These are phyloP conservation scores for Populus hybrid DNA, from an alignment of 441 rosid species.

Conservation along the genomic window DNA sequence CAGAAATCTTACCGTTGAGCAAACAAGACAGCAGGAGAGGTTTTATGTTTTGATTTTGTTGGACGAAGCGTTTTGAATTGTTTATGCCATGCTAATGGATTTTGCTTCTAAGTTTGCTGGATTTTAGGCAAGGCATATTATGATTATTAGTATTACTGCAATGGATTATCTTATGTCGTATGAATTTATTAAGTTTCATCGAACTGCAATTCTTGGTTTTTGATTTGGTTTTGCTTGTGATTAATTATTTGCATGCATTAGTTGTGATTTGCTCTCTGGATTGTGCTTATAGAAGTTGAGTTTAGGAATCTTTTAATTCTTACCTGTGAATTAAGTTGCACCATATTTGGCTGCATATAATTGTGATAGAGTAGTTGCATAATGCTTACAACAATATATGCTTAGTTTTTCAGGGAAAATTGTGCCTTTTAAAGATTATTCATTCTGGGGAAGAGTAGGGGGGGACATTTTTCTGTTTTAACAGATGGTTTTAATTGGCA, in stretches of 20 bases:
- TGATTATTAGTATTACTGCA: not conserved
- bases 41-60: not conserved
- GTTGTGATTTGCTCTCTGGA: not conserved
- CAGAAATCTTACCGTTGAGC: conserved; percentile 77
- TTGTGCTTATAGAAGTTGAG: not conserved
- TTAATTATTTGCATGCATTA: not conserved
- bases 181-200: not conserved
- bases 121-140: not conserved
- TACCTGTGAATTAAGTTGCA: not conserved
- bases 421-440: not conserved
- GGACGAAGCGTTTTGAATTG: not conserved
- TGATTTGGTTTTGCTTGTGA: not conserved
- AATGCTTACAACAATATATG: not conserved
- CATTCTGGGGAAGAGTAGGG: not conserved
- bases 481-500: not conserved
- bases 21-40: not conserved
- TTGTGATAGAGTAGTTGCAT: not conserved
- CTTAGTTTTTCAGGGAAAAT: not conserved
- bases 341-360: not conserved
- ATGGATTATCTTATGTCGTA: not conserved
- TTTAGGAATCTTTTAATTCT: not conserved
- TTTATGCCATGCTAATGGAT: not conserved
- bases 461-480: not conserved
- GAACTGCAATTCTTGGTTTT: not conserved
- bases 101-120: not conserved